Base-by-base conservation (phyloP, 2,329 filamentous ascomycete species). In the Penicillium decumbens region DNA sequence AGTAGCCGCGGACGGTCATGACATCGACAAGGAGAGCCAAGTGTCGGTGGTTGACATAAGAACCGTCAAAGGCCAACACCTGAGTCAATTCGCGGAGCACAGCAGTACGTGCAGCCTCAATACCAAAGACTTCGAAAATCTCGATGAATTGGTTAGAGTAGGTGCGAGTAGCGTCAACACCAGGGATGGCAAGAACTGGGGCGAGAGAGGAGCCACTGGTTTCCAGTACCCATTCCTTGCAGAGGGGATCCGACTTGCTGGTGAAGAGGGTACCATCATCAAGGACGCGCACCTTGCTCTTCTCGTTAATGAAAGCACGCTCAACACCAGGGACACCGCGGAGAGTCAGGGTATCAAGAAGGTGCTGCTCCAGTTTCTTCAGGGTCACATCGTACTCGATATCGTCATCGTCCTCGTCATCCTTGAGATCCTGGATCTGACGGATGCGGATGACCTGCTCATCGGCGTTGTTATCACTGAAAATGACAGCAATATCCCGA, bases 21-120 rank as follows among this genome's bases (percentile, higher is more conserved):
- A 98, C 89, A 74, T 98, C 93, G 57, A 95, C 90, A 45, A 98
- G 80, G 30, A 98, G 82, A 41, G 91, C 88, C 76, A 98, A 84
- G 76, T 98, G 93, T 65, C 93, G 90, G 75, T 97, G 90, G 71
- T 98, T 98, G 80, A 98, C 93, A 70, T 98, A 98, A 12, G 93
- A 97, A 81, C 95, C 95, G 68, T 97, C 93, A 68, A 98, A 98
- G 24, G 93, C 91, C 75, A 99, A 75, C 67, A 99, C 93, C 65
- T 89, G 85, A 27, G 87, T 89, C 77, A 98, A 74, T 69, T 98
- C 95, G 54, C 87, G 85, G 60, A 95, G 83, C 50, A 98, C 78
- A 46, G 91, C 88, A 41, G 87, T 83, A 64, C 93, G 87, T 53
- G 90, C 90, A 58, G 90, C 95, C 69, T 98, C 93, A 56, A 98